These are phyloP conservation scores for Protea cynaroides DNA, from an alignment of 164 flowering plant species.

Conservation along the genomic window DNA sequence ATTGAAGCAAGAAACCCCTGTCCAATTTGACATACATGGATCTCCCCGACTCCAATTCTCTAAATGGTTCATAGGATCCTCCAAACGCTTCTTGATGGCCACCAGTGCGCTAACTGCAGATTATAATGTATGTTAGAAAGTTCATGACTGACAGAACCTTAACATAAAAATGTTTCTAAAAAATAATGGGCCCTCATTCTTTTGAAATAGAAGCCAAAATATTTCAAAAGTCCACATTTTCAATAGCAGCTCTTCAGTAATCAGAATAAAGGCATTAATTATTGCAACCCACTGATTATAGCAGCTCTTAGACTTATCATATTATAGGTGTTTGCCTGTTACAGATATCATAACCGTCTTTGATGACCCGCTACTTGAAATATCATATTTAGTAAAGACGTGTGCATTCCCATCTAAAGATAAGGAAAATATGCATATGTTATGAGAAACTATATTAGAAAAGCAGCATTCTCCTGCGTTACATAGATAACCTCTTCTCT, in stretches of 20 bases:
- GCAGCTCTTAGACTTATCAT: background rate
- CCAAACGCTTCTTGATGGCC: slow-evolving; percentile 37
- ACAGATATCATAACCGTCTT: too few species aligned
- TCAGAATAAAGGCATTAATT: background rate
- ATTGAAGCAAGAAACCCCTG: slow-evolving; percentile 51
- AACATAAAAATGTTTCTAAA: background rate
- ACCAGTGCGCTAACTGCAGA: slow-evolving; percentile 53
- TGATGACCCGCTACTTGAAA: too few species aligned
- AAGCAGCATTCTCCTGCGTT: too few species aligned
- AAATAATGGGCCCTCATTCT: background rate
- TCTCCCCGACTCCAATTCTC: slow-evolving; percentile 56
- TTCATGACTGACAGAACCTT: background rate
- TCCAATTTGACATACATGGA: slow-evolving; percentile 80
- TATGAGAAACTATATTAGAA: too few species aligned
- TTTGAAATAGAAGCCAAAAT: background rate
- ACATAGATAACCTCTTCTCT: too few species aligned
- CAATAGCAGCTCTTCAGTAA: background rate
- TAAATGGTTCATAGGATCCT: slow-evolving; percentile 49
- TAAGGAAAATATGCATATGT: too few species aligned
- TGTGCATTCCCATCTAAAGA: too few species aligned
- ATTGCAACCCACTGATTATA: background rate
- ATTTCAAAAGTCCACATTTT: background rate
- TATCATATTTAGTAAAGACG: too few species aligned
- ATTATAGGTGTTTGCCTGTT: too few species aligned
- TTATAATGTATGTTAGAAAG: background rate